phyloP scores from a whole-genome alignment of 2,329 filamentous ascomycete genomes.

The Mycosphaerella sp. region DNA sequence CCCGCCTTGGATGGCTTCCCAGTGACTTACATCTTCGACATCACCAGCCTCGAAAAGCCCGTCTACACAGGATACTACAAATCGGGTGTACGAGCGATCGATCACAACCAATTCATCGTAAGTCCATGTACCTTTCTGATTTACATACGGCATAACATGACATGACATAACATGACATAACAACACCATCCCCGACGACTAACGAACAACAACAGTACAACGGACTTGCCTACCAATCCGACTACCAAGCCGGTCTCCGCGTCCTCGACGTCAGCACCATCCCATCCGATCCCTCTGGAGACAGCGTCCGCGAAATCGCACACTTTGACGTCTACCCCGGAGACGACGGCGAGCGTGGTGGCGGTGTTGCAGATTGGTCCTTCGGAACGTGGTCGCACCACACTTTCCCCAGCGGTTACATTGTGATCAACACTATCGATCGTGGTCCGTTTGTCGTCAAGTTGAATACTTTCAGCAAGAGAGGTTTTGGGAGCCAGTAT shows the following conservation, averaged over 20 bases:
- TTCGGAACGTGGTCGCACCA: slow-evolving; percentile 47
- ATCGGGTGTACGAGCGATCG: slow-evolving; percentile 32
- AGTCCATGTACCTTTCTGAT: neutral
- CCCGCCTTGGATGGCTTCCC: slow-evolving; percentile 17
- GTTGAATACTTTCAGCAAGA: slow-evolving; percentile 16
- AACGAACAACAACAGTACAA: slow-evolving; percentile 20
- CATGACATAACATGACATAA: no score
- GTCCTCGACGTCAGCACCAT: slow-evolving; percentile 36
- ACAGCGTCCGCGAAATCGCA: slow-evolving; percentile 41
- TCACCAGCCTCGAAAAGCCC: slow-evolving; percentile 41
- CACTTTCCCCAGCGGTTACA: slow-evolving; percentile 46
- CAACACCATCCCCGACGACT: no score
- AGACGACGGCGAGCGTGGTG: slow-evolving; percentile 40
- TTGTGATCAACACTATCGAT: slow-evolving; percentile 51
- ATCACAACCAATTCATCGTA: slow-evolving; percentile 41
- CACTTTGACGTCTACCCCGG: slow-evolving; percentile 50
- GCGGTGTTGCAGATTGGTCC: slow-evolving; percentile 33
- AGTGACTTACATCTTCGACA: slow-evolving; percentile 48
- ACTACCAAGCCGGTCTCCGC: slow-evolving; percentile 37
- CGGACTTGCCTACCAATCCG: slow-evolving; percentile 36
- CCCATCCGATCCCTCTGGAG: slow-evolving; percentile 43
- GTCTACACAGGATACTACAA: slow-evolving; percentile 39
- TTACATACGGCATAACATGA: no score
- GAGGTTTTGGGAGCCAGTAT: slow-evolving; percentile 17
- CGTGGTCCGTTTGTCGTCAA: slow-evolving; percentile 47